These are phyloP conservation scores for Trametes cingulata DNA, from an alignment of 768 basidiomycete species.

Conservation along the genomic window DNA sequence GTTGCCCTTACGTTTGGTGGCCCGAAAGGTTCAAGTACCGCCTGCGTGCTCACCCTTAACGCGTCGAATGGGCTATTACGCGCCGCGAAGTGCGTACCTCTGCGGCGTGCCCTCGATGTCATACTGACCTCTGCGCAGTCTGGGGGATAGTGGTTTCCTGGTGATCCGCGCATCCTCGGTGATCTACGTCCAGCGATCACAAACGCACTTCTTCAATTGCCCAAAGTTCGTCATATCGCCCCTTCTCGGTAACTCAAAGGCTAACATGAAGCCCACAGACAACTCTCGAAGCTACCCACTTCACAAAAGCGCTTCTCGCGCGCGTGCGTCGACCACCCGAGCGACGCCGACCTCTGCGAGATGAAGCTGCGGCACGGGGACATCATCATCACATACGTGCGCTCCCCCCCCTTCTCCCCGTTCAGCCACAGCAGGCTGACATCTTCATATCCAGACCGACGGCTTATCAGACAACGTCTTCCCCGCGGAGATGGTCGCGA, in stretches of 20 bases:
- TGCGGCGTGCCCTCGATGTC: background rate
- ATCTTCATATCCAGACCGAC: slow-evolving; percentile 45
- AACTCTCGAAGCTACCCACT: slow-evolving; percentile 38
- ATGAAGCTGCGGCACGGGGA: slow-evolving; percentile 54
- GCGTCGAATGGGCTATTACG: slow-evolving; percentile 72
- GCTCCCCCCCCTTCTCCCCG: slow-evolving; percentile 16
- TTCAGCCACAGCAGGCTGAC: background rate
- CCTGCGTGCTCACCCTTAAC: slow-evolving; percentile 74
- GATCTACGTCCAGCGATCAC: slow-evolving; percentile 46
- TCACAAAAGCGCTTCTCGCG: slow-evolving; percentile 25
- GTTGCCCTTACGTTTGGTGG: background rate
- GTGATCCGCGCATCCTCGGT: slow-evolving; percentile 70
- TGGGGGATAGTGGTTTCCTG: slow-evolving; percentile 79
- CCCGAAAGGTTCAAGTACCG: slow-evolving; percentile 76
- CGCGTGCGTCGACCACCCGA: slow-evolving; percentile 39
- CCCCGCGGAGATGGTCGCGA: slow-evolving; percentile 64
- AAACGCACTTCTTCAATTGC: slow-evolving; percentile 49
- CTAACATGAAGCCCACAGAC: slow-evolving; percentile 25
- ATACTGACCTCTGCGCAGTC: slow-evolving; percentile 38
- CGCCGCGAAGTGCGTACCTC: slow-evolving; percentile 66
- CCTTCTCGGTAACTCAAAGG: background rate
- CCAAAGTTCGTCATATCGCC: slow-evolving; percentile 40
- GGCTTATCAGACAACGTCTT: slow-evolving; percentile 62
- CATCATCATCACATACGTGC: slow-evolving; percentile 50
- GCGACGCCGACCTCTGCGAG: slow-evolving; percentile 46